Evolutionary conservation across 352 stramenopile species (phyloP), one percentile per base, ranked within the genome.

Genomic region (Phytophthora podocarpi): DNA sequence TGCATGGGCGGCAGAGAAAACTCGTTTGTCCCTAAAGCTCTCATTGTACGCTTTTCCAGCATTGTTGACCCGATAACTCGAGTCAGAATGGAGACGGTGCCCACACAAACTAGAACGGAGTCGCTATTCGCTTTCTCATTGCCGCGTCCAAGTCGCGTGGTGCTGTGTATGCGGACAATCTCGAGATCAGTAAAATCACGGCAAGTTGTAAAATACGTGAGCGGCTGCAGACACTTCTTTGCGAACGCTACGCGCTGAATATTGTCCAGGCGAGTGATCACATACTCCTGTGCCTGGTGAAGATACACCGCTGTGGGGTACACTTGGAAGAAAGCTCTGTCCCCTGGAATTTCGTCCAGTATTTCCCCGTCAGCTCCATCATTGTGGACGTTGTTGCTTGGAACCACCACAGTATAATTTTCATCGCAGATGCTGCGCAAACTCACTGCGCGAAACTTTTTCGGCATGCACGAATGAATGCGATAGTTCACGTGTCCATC

Each of bases 1-100:
- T 99, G 90, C 85, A 99, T 97, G 1, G 84, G 87, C 12, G 97
- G 97, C n/a, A 99, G 74, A 0, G 85, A 90, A 54, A 99, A 98
- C 56, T 98, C 92, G 42, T 88, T 93, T 24, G 82, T 76, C 45
- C 89, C 84, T 46, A 99, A 61, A 32, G 82, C 56, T 26, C 72
- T 63, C 70, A 91, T 82, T 13, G 81, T 88, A 11, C 73, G 71
- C 62, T 95, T 96, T 66, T 95, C 92, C 36, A 96, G 42, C 49
- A 96, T 82, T 23, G 72, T 82, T 34, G 85, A 96, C 31, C 93
- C 93, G 56, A 91, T 85, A 15, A 98, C 90, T 6, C 72, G 77
- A 5, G 77, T 95, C 31, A 85, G 42, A 20, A 97, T 74, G 10
- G 91, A 89, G 5, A 97, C 86, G 7, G 82, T 72, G 0, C 93